Base-by-base conservation (phyloP, 2,329 filamentous ascomycete genomes). In the Cladosporium velox region DNA sequence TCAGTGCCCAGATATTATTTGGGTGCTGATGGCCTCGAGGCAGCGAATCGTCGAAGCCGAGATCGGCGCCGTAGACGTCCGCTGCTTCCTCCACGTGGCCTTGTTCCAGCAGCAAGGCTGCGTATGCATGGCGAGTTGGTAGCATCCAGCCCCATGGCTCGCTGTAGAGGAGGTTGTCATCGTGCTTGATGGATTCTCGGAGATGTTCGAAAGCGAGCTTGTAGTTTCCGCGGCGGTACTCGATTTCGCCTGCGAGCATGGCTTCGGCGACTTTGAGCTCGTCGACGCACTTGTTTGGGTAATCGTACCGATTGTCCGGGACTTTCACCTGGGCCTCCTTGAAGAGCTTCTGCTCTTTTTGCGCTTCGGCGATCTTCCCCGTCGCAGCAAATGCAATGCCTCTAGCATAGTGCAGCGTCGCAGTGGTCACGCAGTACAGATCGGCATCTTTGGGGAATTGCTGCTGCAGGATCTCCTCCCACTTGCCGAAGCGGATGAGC, bases 81-180 rank as follows among this genome's bases (percentile, higher is more conserved):
- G 74, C 71, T 6, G 80, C 79, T 61, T 80, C 77, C 63, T 78
- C 74, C 5, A 79, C 68, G 26, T 57, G 59, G 0, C 84, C 86
- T 71, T 90, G 88, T 72, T 92, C 90, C 1, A 91, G 79, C 24
- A 91, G 74, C 3, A 92, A 79, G 0, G 89, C 90, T 0, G 87
- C 89, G 44, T 87, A 87, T 0, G 89, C 89, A 74, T 92, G 90
- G 1, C 89, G 82, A 0, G 87, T 84, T 0, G 90, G 90, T 72
- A 91, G 88, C 89, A 92, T 91, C 89, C 90, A 92, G 0, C 88
- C 89, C 89, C 89, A 91, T 0, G 90, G 90, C 74, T 92, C 90
- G 67, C 89, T 87, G 67, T 90, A 92, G 0, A 87, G 87, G 21
- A 92, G 79, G 0, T 75, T 77, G 71, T 90, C 88, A 67, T 90